phyloP scores from a whole-genome alignment of 2,329 filamentous ascomycete species.

The Ophiocordyceps camponoti-leonardi region DNA sequence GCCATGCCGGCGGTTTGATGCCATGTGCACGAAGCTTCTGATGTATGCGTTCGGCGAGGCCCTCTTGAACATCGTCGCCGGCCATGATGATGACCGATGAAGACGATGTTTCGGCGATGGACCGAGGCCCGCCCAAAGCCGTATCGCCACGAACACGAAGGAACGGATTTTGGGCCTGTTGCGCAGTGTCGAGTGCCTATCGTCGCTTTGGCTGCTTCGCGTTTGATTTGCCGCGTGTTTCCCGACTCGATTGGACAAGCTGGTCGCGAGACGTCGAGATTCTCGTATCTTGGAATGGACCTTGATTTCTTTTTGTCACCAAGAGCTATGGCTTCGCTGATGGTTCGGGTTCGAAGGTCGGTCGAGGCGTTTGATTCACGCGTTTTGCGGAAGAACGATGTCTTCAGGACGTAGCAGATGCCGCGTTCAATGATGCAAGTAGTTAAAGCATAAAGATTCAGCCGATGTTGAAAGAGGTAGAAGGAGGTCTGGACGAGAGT shows the following conservation, averaged over 20 bases:
- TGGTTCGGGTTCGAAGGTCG: slow-evolving; percentile 13
- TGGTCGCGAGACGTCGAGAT: slow-evolving; percentile 8
- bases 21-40: slow-evolving; percentile 35
- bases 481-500: not conserved
- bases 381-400: slow-evolving; percentile 18
- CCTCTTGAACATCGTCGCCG: slow-evolving; percentile 9
- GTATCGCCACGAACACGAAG: not conserved
- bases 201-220: slow-evolving; percentile 5
- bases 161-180: slow-evolving; percentile 2
- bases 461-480: not conserved
- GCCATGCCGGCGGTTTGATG: slow-evolving; percentile 37
- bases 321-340: not conserved
- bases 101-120: not conserved
- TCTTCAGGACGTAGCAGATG: slow-evolving; percentile 21
- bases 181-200: slow-evolving; percentile 2
- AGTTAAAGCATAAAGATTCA: slow-evolving; percentile 13
- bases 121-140: not conserved
- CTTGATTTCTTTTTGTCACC: slow-evolving; percentile 6
- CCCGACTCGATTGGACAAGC: not conserved
- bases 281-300: no score
- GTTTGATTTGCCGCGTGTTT: slow-evolving; percentile 7
- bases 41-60: slow-evolving; percentile 32
- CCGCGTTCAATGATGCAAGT: slow-evolving; percentile 18
- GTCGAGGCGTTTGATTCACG: slow-evolving; percentile 16
- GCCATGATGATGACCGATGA: not conserved